Base-by-base conservation (phyloP, 1,139 yeast species). In the Magnusiomyces sp. region DNA sequence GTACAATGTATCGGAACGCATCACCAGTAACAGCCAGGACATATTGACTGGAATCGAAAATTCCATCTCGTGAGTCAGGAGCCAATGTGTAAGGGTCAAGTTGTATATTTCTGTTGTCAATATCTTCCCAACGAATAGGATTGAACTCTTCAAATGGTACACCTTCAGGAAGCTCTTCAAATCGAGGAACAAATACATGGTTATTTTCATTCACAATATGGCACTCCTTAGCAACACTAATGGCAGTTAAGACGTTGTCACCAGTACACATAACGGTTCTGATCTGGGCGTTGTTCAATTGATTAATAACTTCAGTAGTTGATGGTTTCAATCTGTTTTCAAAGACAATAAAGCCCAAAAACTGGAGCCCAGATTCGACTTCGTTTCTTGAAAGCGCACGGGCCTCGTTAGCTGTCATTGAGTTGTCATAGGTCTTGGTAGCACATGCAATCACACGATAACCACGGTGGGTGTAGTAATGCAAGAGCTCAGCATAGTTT, bases 261-360 rank as follows among this genome's bases (percentile, higher is more conserved):
- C 99, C 99, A 0, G 98, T 92, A 66, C 98, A 94, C 98, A 92
- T 94, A 27, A 89, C 73, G 0, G 95, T 86, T 58, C 97, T 73
- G 50, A 92, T 76, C 40, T 77, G 72, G 0, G 98, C 97, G 11
- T 69, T 71, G 40, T 69, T 70, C 49, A 92, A 72, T 53, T 77
- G 74, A 16, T 67, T 60, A 52, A 92, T 74, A 0, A 90, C 87
- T 0, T 71, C 68, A 5, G 74, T 73, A 0, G 96, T 85, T 0
- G 83, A 71, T 0, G 74, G 69, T 62, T 92, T 92, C 58, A 94
- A 71, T 63, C 88, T 87, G 66, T 92, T 92, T 64, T 92, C 98
- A 69, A 92, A 92, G 1, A 92, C 74, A 53, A 94, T 86, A 60
- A 92, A 90, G 0, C 99, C 99, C 47, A 84, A 66, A 62, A 92